These are phyloP conservation scores for Colletotrichum higginsianum DNA, from an alignment of 2,329 filamentous ascomycete species.

Conservation along the genomic window DNA sequence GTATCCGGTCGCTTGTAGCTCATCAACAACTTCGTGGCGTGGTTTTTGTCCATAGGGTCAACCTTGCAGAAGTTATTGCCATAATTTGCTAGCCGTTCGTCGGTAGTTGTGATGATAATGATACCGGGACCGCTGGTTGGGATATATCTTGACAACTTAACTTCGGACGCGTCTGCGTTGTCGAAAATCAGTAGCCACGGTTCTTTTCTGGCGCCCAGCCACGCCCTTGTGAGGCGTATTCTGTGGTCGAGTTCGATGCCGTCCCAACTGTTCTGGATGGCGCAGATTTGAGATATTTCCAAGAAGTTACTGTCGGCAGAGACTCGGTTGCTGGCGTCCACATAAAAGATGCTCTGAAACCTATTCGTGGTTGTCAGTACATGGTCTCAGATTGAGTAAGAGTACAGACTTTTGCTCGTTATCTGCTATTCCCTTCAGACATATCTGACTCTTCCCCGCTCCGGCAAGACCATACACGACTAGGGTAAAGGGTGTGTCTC, in stretches of 20 bases:
- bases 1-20: too few relatives aligned
- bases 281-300: not conserved
- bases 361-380: not conserved
- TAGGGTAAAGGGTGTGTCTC: not conserved
- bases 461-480: slow-evolving; percentile 13
- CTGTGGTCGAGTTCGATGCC: not conserved
- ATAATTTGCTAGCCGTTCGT: too few relatives aligned
- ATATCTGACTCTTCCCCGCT: slow-evolving; percentile 20
- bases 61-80: too few relatives aligned
- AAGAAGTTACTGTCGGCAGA: not conserved
- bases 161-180: too few relatives aligned
- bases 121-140: too few relatives aligned
- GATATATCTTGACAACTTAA: fast-evolving
- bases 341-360: slow-evolving; percentile 5
- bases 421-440: slow-evolving; percentile 1
- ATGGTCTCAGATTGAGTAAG: not conserved
- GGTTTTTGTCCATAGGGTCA: too few relatives aligned
- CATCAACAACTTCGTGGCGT: too few relatives aligned
- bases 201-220: not conserved
- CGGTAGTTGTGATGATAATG: too few relatives aligned
- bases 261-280: not conserved
- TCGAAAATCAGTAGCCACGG: too few relatives aligned
- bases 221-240: not conserved
- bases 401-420: slow-evolving; percentile 4
- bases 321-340: not conserved